Conservation (phyloP, 2,329 filamentous ascomycete genomes). For the Colletotrichum sp. region DNA sequence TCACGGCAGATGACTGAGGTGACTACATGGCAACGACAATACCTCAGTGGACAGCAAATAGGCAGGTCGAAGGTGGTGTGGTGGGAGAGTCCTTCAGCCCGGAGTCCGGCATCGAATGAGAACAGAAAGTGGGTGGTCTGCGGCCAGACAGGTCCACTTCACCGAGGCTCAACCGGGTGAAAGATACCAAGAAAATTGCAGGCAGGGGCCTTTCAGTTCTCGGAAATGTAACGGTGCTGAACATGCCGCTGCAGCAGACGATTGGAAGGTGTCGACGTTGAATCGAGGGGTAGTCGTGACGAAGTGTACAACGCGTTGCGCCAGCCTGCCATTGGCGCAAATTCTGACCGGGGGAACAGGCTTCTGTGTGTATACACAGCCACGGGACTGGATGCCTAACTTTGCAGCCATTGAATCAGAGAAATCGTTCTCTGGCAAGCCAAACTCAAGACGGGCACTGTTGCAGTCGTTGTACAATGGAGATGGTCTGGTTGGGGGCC, state of each 20-base stretch:
- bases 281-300: neutral
- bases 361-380: neutral
- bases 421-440: neutral
- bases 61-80: neutral
- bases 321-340: neutral
- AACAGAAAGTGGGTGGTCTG: neutral
- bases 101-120: neutral
- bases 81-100: neutral
- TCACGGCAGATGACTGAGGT: neutral
- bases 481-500: neutral
- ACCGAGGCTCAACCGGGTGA: neutral
- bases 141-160: neutral
- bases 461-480: neutral
- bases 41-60: neutral
- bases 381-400: slow-evolving; percentile 8
- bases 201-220: neutral
- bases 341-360: neutral
- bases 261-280: neutral
- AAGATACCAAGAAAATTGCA: neutral
- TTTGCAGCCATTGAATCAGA: neutral
- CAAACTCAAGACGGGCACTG: neutral
- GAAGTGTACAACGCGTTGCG: neutral
- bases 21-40: neutral
- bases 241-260: neutral
- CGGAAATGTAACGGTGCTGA: neutral